Evolutionary conservation across 495 filamentous ascomycete genomes (phyloP), one percentile per base, ranked within the genome.

Genomic region (Penicillium coffeae): DNA sequence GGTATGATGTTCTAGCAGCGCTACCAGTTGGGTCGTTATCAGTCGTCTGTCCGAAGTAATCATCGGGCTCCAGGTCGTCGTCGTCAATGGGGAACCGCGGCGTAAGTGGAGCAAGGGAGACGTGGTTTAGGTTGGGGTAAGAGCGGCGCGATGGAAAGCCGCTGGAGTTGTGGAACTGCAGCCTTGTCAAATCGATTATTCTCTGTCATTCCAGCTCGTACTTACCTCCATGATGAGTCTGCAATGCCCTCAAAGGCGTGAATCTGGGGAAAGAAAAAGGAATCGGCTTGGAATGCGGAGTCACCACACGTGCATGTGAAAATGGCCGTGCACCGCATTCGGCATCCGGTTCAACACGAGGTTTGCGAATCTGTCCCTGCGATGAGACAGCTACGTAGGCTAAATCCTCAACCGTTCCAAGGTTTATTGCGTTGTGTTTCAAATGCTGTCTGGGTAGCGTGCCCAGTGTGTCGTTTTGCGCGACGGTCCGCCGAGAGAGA

Each of bases 11-110:
- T 47, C 58, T 48, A 20, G 54, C 50, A 10, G 61, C 56, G 8
- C 48, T 57, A 52, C n/a, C n/a, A n/a, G 37, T 58, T 43, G 45
- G 40, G 6, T 41, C 53, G 22, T 18, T 48, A 1, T 14, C 5
- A n/a, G 30, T 1, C 18, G 22, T 15, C 9, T 46, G 19, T 1
- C 43, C n/a, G 56, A 71, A 71, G 49, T 72, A 68, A 51, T 70
- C 66, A 42, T 45, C 38, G 39, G 48, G 42, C 21, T 62, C 58
- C 42, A 35, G 32, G 34, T 59, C 58, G 43, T 73, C 64, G 54
- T 85, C 78, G 55, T 85, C 78, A 40, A 84, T 70, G 42, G 84
- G 82, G 48, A 85, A 79, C 62, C 74, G 78, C 41, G 83, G 78
- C 13, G 83, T 86, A 15, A 89, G 71, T 47, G 85, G 84, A 22